Conservation (phyloP, 2,329 filamentous ascomycete species). For the Onygenales sp. region DNA sequence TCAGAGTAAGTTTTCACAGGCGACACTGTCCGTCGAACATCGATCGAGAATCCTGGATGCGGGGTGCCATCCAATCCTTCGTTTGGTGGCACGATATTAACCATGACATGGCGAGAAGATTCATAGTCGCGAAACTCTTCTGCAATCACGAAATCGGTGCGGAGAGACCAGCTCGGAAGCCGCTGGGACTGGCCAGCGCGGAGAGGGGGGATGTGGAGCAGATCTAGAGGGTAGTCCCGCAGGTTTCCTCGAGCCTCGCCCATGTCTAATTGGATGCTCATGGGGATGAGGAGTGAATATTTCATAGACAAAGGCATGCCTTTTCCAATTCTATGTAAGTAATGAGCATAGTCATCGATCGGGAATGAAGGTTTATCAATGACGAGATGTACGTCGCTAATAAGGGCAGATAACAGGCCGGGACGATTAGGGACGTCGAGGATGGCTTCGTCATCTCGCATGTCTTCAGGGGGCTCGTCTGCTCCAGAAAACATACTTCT, state of each 20-base stretch:
- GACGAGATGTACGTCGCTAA: constrained; percentile 74
- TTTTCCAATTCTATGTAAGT: constrained; percentile 85
- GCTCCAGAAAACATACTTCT: constrained; percentile 72
- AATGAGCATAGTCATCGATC: constrained; percentile 68
- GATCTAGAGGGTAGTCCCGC: constrained; percentile 84
- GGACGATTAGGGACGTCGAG: constrained; percentile 78
- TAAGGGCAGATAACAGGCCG: constrained; percentile 66
- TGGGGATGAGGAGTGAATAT: constrained; percentile 80
- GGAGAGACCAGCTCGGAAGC: constrained; percentile 71
- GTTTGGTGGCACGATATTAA: constrained; percentile 72
- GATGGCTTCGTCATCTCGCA: constrained; percentile 75
- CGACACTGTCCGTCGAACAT: constrained; percentile 82
- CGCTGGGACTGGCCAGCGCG: constrained; percentile 69
- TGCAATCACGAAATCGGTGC: constrained; percentile 87
- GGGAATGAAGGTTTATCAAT: constrained; percentile 93
- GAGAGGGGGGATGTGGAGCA: constrained; percentile 81
- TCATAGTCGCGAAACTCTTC: constrained; percentile 80
- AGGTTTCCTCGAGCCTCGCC: constrained; percentile 79
- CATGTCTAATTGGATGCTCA: constrained; percentile 83
- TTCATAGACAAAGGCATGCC: constrained; percentile 88
- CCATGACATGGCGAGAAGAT: constrained; percentile 68
- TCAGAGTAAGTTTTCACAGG: constrained; percentile 96
- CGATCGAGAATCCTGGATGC: constrained; percentile 64
- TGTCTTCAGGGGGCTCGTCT: constrained; percentile 70
- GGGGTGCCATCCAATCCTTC: constrained; percentile 46